Conservation (phyloP, 2,329 filamentous ascomycete genomes). For the Alternaria viburni region DNA sequence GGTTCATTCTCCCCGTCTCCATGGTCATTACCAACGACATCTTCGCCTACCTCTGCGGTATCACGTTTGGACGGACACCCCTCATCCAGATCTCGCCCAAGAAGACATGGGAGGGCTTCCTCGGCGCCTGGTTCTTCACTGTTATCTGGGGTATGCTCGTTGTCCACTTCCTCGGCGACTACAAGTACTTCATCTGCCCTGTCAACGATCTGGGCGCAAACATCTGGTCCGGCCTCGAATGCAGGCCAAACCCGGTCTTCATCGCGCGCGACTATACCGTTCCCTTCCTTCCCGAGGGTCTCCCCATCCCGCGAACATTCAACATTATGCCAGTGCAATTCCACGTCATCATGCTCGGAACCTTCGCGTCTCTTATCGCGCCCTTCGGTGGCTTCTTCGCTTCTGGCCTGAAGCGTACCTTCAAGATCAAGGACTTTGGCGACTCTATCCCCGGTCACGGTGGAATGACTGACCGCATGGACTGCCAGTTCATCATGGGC, state of each 20-base stretch:
- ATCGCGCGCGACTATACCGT: slow-evolving; percentile 75
- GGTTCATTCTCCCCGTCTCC: slow-evolving; percentile 96
- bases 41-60: slow-evolving; percentile 96
- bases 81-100: slow-evolving; percentile 98
- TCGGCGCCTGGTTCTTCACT: slow-evolving; percentile 96
- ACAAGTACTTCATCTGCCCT: slow-evolving; percentile 97
- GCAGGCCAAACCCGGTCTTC: slow-evolving; percentile 91
- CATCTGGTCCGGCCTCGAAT: slow-evolving; percentile 87
- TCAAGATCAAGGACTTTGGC: slow-evolving; percentile 99
- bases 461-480: slow-evolving; percentile 98
- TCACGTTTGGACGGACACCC: slow-evolving; percentile 94
- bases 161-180: slow-evolving; percentile 83
- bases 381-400: slow-evolving; percentile 99
- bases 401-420: slow-evolving; percentile 94
- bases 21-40: slow-evolving; percentile 99
- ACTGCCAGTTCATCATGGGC: slow-evolving; percentile 99
- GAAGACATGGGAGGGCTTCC: slow-evolving; percentile 98
- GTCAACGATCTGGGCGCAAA: slow-evolving; percentile 96
- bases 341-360: slow-evolving; percentile 86
- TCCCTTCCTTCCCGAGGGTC: slow-evolving; percentile 53
- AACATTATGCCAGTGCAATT: slow-evolving; percentile 88
- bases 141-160: slow-evolving; percentile 82
- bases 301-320: slow-evolving; percentile 72
- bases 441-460: slow-evolving; percentile 97
- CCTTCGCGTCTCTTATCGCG: slow-evolving; percentile 94